phyloP scores from a whole-genome alignment of 345 rosid species.

The Excoecaria cochinchinensis region DNA sequence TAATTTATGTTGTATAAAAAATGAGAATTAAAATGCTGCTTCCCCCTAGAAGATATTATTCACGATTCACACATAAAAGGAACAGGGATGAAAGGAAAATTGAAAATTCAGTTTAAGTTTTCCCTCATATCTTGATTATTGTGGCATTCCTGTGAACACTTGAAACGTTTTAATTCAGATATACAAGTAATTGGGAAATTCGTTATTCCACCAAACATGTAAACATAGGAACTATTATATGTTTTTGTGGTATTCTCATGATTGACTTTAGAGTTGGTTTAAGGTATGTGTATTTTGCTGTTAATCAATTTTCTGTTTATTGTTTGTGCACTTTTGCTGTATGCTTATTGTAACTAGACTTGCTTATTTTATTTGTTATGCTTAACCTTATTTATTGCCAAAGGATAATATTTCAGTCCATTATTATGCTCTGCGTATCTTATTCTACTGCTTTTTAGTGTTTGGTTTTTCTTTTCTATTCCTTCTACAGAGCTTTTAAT shows the following conservation, averaged over 20 bases:
- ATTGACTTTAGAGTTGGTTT: neutral
- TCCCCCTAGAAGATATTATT: neutral
- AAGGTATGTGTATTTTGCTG: neutral
- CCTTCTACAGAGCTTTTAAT: neutral
- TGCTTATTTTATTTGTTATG: neutral
- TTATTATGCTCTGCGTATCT: neutral
- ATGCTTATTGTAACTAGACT: constrained; percentile 1
- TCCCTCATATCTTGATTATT: neutral
- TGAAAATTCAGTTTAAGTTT: neutral
- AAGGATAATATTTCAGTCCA: neutral
- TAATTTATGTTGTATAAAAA: neutral
- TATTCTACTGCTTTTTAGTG: neutral
- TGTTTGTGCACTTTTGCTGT: neutral
- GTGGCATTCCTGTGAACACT: neutral
- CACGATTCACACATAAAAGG: neutral
- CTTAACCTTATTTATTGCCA: constrained; percentile 8
- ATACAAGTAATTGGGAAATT: neutral
- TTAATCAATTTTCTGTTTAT: neutral
- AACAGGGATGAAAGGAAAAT: neutral
- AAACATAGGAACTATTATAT: neutral
- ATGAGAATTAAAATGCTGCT: neutral
- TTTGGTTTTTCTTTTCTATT: neutral
- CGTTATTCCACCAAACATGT: neutral
- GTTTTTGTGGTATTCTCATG: neutral
- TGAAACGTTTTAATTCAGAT: neutral